Base-by-base conservation (phyloP, 176 grass and related monocot species). In the Elymus sibiricus region DNA sequence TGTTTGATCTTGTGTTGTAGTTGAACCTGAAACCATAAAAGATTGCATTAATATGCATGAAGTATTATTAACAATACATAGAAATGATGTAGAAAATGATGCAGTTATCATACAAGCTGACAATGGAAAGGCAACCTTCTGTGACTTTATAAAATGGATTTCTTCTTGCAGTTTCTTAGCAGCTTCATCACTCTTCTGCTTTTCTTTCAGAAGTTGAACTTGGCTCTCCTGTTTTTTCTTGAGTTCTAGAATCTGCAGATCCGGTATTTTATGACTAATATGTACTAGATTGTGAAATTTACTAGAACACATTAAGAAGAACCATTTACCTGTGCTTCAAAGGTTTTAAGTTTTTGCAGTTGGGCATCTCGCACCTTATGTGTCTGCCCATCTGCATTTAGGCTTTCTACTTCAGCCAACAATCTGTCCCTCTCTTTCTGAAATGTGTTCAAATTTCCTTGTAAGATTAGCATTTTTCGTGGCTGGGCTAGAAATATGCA, bases 151-250 rank as follows among this genome's bases (percentile, higher is more conserved):
- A 91, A 89, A 98, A 81, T 95, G 93, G 83, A 98, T 98, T 85
- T 98, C 97, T 51, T 98, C 97, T 88, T 98, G 97, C 38, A 98
- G 84, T 87, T 98, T 98, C 91, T 98, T 98, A 71, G 97, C 92
- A 66, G 92, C 88, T 86, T 98, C 97, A 38, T 98, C 97, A 83
- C 97, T 98, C 88, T 91, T 98, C 82, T 98, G 97, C 74, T 98
- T 98, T 84, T 98, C 91, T 85, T 96, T 98, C 82, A 96, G 82
- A 86, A 98, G 86, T 72, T 98, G 94, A 84, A 98, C 90, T 88
- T 96, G 97, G 61, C 91, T 98, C 64, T 98, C 97, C 84, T 98
- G 97, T 74, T 98, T 98, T 89, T 95, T 98, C 86, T 98, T 98
- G 51, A 98, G 93, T 34, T 96, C 94, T 81, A 89, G 77, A 85